Percentiles rank a stretch among this genome's conserved stretches.
Conservation (phyloP, 352 stramenopile genomes). For the Blastocystis sp. region DNA sequence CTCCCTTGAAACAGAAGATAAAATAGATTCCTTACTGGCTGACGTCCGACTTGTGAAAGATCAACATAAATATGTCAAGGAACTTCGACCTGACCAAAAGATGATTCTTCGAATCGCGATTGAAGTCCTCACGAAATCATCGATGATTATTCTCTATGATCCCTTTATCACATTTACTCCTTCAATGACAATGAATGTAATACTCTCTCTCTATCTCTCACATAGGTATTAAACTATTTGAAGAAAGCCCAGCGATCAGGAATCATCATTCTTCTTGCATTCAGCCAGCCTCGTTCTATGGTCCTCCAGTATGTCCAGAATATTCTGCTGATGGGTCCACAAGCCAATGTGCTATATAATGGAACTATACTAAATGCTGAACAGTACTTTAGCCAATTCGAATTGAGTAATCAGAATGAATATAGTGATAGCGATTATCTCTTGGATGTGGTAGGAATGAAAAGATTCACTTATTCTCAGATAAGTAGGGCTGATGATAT, state of each 20-base stretch:
- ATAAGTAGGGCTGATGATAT: slow-evolving; percentile 34
- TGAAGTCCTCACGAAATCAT: slow-evolving; percentile 38
- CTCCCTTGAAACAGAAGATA: neutral
- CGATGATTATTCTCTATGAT: slow-evolving; percentile 33
- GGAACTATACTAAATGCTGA: neutral
- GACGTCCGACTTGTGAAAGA: neutral
- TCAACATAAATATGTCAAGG: neutral
- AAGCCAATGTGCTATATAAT: slow-evolving; percentile 50
- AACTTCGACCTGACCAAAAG: neutral
- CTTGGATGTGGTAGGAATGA: slow-evolving; percentile 10
- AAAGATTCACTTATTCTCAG: neutral
- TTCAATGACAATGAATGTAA: slow-evolving; percentile 59
- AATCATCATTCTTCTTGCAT: slow-evolving; percentile 36
- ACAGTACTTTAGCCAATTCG: slow-evolving; percentile 55
- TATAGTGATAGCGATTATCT: slow-evolving; percentile 65
- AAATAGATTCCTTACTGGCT: slow-evolving; percentile 1
- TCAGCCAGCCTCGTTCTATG: slow-evolving; percentile 29
- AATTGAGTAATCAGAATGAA: neutral
- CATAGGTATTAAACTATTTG: slow-evolving; percentile 37
- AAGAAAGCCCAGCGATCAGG: slow-evolving; percentile 32
- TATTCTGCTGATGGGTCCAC: slow-evolving; percentile 26
- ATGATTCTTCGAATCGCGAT: slow-evolving; percentile 56
- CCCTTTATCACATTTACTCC: slow-evolving; percentile 46
- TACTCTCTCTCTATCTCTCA: neutral
- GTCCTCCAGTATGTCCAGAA: slow-evolving; percentile 46